phyloP scores from a whole-genome alignment of 2,329 filamentous ascomycete genomes.

The Hypoxylon sp. region DNA sequence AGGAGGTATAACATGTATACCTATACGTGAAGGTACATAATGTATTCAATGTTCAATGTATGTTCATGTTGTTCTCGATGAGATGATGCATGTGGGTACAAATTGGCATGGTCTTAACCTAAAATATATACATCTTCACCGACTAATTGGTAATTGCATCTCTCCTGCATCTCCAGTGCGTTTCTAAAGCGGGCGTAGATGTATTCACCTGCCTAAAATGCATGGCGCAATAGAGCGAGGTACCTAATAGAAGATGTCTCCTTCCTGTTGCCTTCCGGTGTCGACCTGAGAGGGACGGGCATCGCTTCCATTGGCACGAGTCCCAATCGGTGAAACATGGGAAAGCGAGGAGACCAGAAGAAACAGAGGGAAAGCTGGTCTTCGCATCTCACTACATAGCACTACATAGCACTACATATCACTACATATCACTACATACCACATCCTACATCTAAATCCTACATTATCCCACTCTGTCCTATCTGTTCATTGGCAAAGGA shows the following conservation, averaged over 20 bases:
- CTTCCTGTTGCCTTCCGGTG: slow-evolving; percentile 9
- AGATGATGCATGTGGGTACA: too few relatives aligned
- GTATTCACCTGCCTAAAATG: slow-evolving; percentile 30
- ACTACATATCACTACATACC: neutral
- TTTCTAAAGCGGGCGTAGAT: neutral
- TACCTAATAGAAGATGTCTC: slow-evolving; percentile 4
- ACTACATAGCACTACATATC: slow-evolving; percentile 12
- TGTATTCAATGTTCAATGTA: neutral
- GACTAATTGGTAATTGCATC: slow-evolving; percentile 18
- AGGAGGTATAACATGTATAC: too few relatives aligned
- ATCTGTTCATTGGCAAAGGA: slow-evolving; percentile 37
- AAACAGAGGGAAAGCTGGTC: slow-evolving; percentile 7
- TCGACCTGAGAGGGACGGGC: slow-evolving; percentile 2
- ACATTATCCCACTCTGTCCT: slow-evolving; percentile 42
- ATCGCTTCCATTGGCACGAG: slow-evolving; percentile 20
- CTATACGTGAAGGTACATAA: neutral
- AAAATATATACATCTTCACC: slow-evolving; percentile 13
- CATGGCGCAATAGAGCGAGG: neutral
- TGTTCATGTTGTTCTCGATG: too few relatives aligned
- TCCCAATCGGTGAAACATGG: slow-evolving; percentile 27
- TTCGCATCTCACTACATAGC: slow-evolving; percentile 1
- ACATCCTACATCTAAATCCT: slow-evolving; percentile 33
- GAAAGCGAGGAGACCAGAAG: slow-evolving; percentile 9
- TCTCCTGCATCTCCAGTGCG: neutral
- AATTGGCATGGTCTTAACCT: neutral